phyloP scores from a whole-genome alignment of 2,329 filamentous ascomycete genomes.

The Trichophyton simii region DNA sequence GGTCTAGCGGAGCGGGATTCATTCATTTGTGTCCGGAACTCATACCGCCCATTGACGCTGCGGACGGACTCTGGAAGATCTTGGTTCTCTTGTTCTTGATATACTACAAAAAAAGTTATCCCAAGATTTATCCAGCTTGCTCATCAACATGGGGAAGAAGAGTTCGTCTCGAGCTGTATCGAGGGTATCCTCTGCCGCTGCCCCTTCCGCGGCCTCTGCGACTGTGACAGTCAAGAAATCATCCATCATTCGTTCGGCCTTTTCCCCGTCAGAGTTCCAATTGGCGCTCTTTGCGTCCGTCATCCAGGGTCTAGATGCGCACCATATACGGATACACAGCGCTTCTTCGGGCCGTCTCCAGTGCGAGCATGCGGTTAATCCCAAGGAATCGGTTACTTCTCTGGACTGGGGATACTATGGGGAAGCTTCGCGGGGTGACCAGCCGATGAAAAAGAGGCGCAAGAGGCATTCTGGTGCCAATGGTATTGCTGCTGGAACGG shows the following conservation, averaged over 20 bases:
- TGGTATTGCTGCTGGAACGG: conserved; percentile 16
- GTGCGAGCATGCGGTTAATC: conserved; percentile 38
- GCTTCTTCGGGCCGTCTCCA: conserved; percentile 38
- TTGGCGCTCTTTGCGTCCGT: conserved; percentile 42
- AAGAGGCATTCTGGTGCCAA: conserved; percentile 35
- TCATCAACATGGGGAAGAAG: conserved; percentile 36
- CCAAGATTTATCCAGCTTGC: background rate
- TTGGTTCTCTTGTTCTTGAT: background rate
- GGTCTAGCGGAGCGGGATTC: background rate
- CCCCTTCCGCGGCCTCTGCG: conserved; percentile 25
- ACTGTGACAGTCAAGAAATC: conserved; percentile 32
- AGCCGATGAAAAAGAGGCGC: conserved; percentile 39
- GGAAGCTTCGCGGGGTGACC: conserved; percentile 21
- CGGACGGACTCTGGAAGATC: background rate
- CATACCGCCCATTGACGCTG: background rate
- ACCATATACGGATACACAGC: conserved; percentile 42
- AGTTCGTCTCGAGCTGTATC: conserved; percentile 30
- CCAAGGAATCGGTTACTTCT: conserved; percentile 37
- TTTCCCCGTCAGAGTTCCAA: conserved; percentile 40
- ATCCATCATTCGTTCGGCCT: conserved; percentile 38
- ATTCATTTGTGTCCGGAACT: background rate
- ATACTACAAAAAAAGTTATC: background rate
- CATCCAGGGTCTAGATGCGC: conserved; percentile 41
- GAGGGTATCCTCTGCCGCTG: conserved; percentile 34
- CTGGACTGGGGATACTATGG: conserved; percentile 40